Base-by-base conservation (phyloP, 768 basidiomycete species). In the Pleurotus salmoneostramineus region DNA sequence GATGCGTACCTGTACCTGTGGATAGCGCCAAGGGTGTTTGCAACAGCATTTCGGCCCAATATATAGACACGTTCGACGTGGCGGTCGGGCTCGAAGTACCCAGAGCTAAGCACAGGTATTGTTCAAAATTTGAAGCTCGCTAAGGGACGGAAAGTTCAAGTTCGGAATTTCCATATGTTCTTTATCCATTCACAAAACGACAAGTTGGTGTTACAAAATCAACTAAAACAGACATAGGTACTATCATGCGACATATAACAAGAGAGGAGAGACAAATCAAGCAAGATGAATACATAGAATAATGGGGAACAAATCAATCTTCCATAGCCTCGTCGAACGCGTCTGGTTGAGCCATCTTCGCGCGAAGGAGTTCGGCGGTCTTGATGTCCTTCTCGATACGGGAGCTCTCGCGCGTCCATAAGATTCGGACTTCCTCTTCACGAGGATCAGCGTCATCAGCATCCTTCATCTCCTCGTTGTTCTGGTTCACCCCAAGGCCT, bases 401-500 rank as follows among this genome's bases (percentile, higher is more conserved):
- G 0, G 71, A 63, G 44, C 69, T 72, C 69, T 87, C 85, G 60
- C 77, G 75, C 58, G 77, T 73, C 80, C 82, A 85, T 36, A 87
- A 79, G 4, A 70, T 73, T 37, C 74, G 73, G 35, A 82, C 73
- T 60, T 83, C 83, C 65, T 84, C 83, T 56, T 76, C 77, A 50
- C 70, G 72, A 15, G 76, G 68, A 52, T 83, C 79, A 2, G 66
- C 66, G 0, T 66, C 63, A 0, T 45, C 65, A 42, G 61, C 66
- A 5, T 27, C 21, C 21, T 59, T 61, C 31, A 59, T 64, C 2
- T 61, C 63, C 1, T 64, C 63, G 21, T 65, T 63, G 3, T 62
- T 64, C 0, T 62, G 66, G 12, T 69, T 68, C 17, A 87, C 73
- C 8, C 89, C 89, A 37, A 92, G 66, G 0, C 88, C 89, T 44